A percentile compares a stretch with the other conserved stretches of the same genome.
phyloP scores from a whole-genome alignment of 805 yeast genomes.

The Schwanniomyces sp. region DNA sequence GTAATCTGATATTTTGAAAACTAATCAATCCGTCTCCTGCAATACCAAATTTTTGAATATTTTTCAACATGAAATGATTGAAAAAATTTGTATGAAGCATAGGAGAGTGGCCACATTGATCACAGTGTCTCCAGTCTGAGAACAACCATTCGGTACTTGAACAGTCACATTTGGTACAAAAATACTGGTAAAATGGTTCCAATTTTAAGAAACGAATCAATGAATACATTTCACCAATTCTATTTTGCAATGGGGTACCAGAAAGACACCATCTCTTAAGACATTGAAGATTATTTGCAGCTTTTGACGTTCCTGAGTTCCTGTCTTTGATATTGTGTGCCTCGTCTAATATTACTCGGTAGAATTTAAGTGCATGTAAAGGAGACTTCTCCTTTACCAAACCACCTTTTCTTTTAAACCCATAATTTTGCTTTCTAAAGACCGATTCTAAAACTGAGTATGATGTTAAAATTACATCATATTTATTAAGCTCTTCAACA shows the following conservation, averaged over 20 bases:
- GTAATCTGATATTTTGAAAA: constrained; percentile 70
- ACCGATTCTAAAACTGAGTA: constrained; percentile 90
- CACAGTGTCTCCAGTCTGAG: constrained; percentile 80
- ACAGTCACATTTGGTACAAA: constrained; percentile 92
- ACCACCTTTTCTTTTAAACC: constrained; percentile 73
- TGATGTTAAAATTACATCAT: constrained; percentile 86
- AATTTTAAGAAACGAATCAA: constrained; percentile 80
- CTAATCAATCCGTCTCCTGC: constrained; percentile 79
- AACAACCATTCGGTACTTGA: constrained; percentile 81
- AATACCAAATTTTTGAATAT: constrained; percentile 82
- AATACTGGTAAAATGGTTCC: constrained; percentile 85
- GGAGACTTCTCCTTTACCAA: constrained; percentile 72
- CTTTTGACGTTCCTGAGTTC: constrained; percentile 88
- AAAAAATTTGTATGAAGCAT: constrained; percentile 95
- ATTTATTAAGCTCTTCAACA: constrained; percentile 53
- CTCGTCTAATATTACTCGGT: constrained; percentile 89
- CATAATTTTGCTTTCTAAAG: constrained; percentile 77
- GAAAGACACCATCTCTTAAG: constrained; percentile 86
- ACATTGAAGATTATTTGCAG: constrained; percentile 74
- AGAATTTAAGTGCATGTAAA: constrained; percentile 71
- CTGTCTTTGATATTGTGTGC: constrained; percentile 98
- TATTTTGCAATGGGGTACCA: constrained; percentile 95
- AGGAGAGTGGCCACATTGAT: constrained; percentile 83
- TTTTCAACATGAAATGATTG: constrained; percentile 93
- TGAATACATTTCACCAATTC: constrained; percentile 96